A percentile compares a stretch with the other conserved stretches of the same genome.
Evolutionary conservation across 2,329 filamentous ascomycete genomes (phyloP).

Genomic region (Sclerotinia trifoliorum): DNA sequence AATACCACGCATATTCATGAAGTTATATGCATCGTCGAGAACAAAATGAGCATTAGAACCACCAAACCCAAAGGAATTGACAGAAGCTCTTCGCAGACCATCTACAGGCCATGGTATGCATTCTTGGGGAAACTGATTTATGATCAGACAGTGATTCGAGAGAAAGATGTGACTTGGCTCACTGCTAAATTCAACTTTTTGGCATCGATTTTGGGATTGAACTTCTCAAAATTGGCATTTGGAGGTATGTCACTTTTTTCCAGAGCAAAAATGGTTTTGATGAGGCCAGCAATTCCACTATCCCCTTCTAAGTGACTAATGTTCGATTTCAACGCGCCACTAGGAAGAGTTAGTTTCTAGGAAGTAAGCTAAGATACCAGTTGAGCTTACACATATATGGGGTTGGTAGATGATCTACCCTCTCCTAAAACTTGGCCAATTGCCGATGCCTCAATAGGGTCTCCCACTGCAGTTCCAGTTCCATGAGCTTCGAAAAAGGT

Average conservation of each 20-base stretch:
- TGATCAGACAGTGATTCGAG: not conserved
- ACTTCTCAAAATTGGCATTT: not conserved
- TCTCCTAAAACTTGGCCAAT: conserved; percentile 18
- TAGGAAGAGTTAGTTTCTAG: not conserved
- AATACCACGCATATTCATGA: not conserved
- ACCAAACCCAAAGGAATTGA: conserved; percentile 45
- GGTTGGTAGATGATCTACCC: conserved; percentile 2
- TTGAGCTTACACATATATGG: not conserved
- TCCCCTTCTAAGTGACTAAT: conserved; percentile 32
- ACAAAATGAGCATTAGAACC: conserved; percentile 41
- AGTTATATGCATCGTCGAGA: conserved; percentile 15
- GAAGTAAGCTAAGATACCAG: no score
- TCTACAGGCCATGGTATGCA: not conserved
- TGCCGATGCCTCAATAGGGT: not conserved
- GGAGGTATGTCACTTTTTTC: conserved; percentile 41
- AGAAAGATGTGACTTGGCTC: not conserved
- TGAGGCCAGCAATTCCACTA: conserved; percentile 23
- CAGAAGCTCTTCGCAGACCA: conserved; percentile 22
- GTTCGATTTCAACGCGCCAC: conserved; percentile 32
- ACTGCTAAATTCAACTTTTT: conserved; percentile 32
- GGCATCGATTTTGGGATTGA: conserved; percentile 22
- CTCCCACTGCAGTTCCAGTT: not conserved
- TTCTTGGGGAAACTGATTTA: not conserved
- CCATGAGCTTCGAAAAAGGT: conserved; percentile 24
- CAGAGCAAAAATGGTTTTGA: conserved; percentile 25